Percentiles rank a stretch among this genome's conserved stretches.
These are phyloP conservation scores for Rhodotorula sp. DNA, from an alignment of 1,284 basidiomycete species.

Conservation along the genomic window DNA sequence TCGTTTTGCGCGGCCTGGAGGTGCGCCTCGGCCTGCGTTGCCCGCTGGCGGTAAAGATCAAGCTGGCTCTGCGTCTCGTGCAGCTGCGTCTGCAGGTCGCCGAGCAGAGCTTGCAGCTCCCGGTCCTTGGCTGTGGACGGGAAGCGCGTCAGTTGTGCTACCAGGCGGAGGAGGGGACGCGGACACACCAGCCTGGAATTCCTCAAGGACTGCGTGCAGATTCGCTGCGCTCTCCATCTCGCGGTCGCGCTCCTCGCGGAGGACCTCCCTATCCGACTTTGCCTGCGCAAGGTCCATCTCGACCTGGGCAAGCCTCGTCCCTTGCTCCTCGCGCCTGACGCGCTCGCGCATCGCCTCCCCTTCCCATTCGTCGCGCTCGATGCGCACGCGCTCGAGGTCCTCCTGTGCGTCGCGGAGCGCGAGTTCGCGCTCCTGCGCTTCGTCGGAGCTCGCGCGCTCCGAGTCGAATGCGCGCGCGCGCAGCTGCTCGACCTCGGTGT, in stretches of 20 bases:
- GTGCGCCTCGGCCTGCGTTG: constrained; percentile 78
- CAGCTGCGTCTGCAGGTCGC: constrained; percentile 76
- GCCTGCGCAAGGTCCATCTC: constrained; percentile 61
- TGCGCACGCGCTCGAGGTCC: constrained; percentile 77
- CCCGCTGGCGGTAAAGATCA: constrained; percentile 81
- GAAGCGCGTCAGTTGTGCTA: background rate
- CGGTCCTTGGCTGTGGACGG: constrained; percentile 55
- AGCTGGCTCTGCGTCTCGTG: constrained; percentile 69
- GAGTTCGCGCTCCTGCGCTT: constrained; percentile 71
- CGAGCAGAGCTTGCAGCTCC: constrained; percentile 68
- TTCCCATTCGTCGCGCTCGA: constrained; percentile 89
- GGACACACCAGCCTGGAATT: constrained; percentile 80
- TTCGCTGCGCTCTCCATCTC: constrained; percentile 79
- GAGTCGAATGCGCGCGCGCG: constrained; percentile 52
- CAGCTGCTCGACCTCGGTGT: constrained; percentile 65
- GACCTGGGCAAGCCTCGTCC: constrained; percentile 61
- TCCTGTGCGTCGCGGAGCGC: constrained; percentile 76
- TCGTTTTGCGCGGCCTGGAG: constrained; percentile 73
- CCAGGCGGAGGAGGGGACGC: no score
- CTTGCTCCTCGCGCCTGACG: constrained; percentile 67
- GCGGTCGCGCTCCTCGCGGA: constrained; percentile 62
- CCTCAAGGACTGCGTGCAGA: constrained; percentile 87
- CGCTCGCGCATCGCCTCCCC: constrained; percentile 72
- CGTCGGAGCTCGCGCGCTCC: constrained; percentile 56
- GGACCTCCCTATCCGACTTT: constrained; percentile 63